A percentile compares a stretch with the other conserved stretches of the same genome.
Evolutionary conservation across 192 early-diverging fungal genomes (phyloP).

Genomic region (Coemansia sp.): DNA sequence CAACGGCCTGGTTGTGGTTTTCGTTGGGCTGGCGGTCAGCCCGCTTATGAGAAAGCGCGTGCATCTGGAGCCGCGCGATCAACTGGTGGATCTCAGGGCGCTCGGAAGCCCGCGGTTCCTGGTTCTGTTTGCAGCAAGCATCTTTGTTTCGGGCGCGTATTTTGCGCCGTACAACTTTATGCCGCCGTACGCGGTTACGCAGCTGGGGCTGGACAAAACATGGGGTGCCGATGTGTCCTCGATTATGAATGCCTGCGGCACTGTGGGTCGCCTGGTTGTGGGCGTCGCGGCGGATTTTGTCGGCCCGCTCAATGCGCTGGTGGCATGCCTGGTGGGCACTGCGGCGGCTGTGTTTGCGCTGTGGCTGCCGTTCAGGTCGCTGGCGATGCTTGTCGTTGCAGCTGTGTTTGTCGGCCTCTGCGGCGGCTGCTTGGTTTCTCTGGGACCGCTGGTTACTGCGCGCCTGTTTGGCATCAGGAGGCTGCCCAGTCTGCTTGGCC

Average conservation of each 20-base stretch:
- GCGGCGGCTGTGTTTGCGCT: constrained; percentile 17
- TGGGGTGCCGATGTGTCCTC: constrained; percentile 37
- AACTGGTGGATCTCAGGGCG: constrained; percentile 18
- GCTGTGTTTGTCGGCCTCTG: constrained; percentile 29
- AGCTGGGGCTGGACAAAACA: background rate
- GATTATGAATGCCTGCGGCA: constrained; percentile 29
- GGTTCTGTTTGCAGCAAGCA: constrained; percentile 18
- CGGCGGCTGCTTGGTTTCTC: constrained; percentile 19
- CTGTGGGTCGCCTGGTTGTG: constrained; percentile 21
- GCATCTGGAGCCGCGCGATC: constrained; percentile 5
- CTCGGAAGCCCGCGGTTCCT: constrained; percentile 19
- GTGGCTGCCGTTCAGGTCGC: constrained; percentile 30
- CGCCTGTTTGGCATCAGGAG: constrained; percentile 28
- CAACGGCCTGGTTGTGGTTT: constrained; percentile 53
- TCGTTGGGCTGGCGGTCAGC: constrained; percentile 6
- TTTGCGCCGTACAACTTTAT: constrained; percentile 32
- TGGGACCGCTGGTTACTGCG: constrained; percentile 30
- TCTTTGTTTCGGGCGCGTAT: constrained; percentile 27
- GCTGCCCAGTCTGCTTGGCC: constrained; percentile 31
- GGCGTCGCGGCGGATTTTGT: constrained; percentile 25
- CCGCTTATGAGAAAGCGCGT: constrained; percentile 32
- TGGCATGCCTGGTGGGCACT: constrained; percentile 1
- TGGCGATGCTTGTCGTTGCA: constrained; percentile 7
- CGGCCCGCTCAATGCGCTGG: constrained; percentile 25
- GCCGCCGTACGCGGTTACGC: constrained; percentile 22